Evolutionary conservation across 176 grass and related monocot genomes (phyloP), one percentile per base, ranked within the genome.

Genomic region (Pontederia paniculata): DNA sequence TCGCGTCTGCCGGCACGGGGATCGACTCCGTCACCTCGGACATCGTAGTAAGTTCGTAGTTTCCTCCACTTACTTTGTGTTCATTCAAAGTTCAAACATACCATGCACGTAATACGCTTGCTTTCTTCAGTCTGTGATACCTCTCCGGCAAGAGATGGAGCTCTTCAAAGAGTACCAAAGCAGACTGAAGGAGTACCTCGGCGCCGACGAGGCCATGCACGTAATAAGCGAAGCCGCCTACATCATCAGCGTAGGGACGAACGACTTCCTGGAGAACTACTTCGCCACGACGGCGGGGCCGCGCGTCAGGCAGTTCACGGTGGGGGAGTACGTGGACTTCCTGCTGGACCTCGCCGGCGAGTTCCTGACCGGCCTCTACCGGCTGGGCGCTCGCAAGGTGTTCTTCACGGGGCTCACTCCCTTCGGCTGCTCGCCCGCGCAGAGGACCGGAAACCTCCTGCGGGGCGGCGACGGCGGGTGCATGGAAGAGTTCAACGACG

Each of bases 191-290:
- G 55, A 51, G 12, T 51, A 73, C 45, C 63, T 88, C 3, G 89
- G 89, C 50, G n/a, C 42, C 7, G 54, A 68, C 10, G 58, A 75
- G 60, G 84, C 78, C 20, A 47, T 25, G 9, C 67, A 54, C 54
- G 10, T 88, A 9, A 74, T 95, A 17, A 75, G 72, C 46, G 9
- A 69, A 15, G 80, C 80, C 44, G 76, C 87, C 12, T 70, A 72
- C 21, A 80, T 88, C 64, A 69, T 88, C 58, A 88, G 75, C 16
- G 45, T 83, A 15, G 84, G 84, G 44, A 72, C 79, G 52, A 88
- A 88, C 50, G 84, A 88, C 45, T 88, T 88, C 22, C 76, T 88
- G 11, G 82, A 88, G 62, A 88, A 88, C 63, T 88, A 83, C 63
- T 88, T 64, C 63, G 63, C 77, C 51, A 21, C 80, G 62, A 71